These are phyloP conservation scores for Lentinula raphanica DNA, from an alignment of 768 basidiomycete species.

Conservation along the genomic window DNA sequence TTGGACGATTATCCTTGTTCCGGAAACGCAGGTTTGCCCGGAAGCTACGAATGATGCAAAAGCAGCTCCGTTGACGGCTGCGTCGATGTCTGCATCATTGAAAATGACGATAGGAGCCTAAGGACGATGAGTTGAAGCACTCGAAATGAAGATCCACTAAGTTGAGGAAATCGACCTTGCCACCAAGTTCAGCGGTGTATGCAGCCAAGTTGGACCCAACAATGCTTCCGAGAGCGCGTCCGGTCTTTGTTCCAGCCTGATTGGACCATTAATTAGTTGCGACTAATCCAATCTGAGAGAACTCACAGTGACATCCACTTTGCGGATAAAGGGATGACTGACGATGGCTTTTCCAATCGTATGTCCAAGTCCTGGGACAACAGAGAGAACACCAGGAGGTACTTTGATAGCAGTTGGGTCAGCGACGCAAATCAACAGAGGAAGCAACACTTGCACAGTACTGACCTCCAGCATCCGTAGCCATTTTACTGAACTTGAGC, in stretches of 20 bases:
- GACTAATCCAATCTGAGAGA: neutral
- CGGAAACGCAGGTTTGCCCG: slow-evolving; percentile 89
- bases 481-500: slow-evolving; percentile 68
- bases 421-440: neutral
- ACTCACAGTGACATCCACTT: slow-evolving; percentile 80
- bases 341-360: slow-evolving; percentile 62
- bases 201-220: slow-evolving; percentile 70
- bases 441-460: neutral
- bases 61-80: slow-evolving; percentile 78
- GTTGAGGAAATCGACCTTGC: slow-evolving; percentile 54
- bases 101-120: slow-evolving; percentile 81
- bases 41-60: slow-evolving; percentile 85
- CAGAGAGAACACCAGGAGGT: slow-evolving; percentile 67
- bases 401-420: slow-evolving; percentile 35
- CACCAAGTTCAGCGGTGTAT: slow-evolving; percentile 83
- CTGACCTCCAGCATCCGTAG: slow-evolving; percentile 59
- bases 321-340: slow-evolving; percentile 60
- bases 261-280: neutral
- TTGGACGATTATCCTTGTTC: slow-evolving; percentile 77
- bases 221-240: slow-evolving; percentile 64
- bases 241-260: slow-evolving; percentile 75
- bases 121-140: neutral
- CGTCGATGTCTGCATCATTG: slow-evolving; percentile 64
- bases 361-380: slow-evolving; percentile 69
- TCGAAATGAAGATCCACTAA: slow-evolving; percentile 1